Conservation (phyloP, 805 yeast species). For the Zygosaccharomyces bisporus region DNA sequence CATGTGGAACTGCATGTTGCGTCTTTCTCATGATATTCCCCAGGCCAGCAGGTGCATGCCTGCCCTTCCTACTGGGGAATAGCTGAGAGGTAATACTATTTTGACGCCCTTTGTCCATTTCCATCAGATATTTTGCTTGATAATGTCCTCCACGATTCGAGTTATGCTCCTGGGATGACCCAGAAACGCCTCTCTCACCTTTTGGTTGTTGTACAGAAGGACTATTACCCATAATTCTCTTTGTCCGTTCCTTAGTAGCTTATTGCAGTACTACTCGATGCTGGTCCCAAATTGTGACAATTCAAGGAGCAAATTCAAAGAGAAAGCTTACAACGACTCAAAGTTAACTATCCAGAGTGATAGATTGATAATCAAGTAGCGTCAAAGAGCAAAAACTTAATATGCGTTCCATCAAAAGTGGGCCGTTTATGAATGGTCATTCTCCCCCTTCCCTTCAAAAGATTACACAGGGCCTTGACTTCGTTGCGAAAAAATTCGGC, state of each 20-base stretch:
- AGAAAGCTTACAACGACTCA: background rate
- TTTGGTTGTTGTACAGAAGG: constrained; percentile 11
- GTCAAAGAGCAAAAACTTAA: background rate
- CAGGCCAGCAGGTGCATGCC: constrained; percentile 14
- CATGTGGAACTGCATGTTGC: background rate
- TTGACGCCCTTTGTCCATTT: constrained; percentile 13
- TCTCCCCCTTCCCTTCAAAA: background rate
- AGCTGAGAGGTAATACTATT: constrained; percentile 24
- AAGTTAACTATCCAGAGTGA: too few species aligned
- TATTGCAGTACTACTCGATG: background rate
- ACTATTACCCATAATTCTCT: constrained; percentile 13
- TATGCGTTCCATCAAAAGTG: background rate
- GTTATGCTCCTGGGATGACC: background rate
- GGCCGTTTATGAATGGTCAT: background rate
- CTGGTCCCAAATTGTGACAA: background rate
- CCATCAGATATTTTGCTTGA: constrained; percentile 3
- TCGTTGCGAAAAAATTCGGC: background rate
- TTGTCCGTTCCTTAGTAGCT: background rate
- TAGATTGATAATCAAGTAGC: too few species aligned
- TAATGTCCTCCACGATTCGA: background rate
- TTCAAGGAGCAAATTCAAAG: background rate
- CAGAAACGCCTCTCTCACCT: background rate
- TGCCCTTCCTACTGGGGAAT: constrained; percentile 20
- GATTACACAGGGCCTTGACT: background rate
- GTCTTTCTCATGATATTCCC: constrained; percentile 2